These are phyloP conservation scores for Euphorbia peplus DNA, from an alignment of 345 rosid species.

Conservation along the genomic window DNA sequence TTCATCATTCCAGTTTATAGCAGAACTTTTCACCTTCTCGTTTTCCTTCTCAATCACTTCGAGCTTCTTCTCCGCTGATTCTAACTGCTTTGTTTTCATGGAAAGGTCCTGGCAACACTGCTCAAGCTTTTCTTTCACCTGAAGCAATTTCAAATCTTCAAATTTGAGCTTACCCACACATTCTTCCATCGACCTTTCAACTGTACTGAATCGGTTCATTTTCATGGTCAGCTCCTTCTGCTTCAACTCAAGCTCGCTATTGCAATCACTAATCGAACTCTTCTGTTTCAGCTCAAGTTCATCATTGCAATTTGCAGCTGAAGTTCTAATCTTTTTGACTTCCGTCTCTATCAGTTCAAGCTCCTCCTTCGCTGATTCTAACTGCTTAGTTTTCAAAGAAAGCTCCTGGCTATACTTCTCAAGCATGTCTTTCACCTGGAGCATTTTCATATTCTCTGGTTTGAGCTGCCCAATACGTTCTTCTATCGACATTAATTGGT, in stretches of 20 bases:
- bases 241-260: background rate
- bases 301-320: too few relatives aligned
- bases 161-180: too few relatives aligned
- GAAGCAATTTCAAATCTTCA: background rate
- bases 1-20: background rate
- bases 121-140: background rate
- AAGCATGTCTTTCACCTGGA: background rate
- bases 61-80: conserved; percentile 1
- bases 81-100: background rate
- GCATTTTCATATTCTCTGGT: conserved; percentile 18
- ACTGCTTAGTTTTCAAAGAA: background rate
- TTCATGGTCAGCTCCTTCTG: background rate
- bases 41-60: conserved; percentile 11
- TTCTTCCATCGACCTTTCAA: too few relatives aligned
- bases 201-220: background rate
- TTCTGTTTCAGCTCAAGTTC: conserved; percentile 12
- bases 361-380: conserved; percentile 6
- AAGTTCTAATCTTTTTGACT: background rate
- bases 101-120: conserved; percentile 6
- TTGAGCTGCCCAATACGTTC: conserved; percentile 2
- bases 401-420: too few relatives aligned
- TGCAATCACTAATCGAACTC: background rate
- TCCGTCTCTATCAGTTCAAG: conserved; percentile 14
- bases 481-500: conserved; percentile 8
- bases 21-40: background rate